Evolutionary conservation across 176 grass and related monocot genomes (phyloP).

Genomic region (Olyra latifolia): DNA sequence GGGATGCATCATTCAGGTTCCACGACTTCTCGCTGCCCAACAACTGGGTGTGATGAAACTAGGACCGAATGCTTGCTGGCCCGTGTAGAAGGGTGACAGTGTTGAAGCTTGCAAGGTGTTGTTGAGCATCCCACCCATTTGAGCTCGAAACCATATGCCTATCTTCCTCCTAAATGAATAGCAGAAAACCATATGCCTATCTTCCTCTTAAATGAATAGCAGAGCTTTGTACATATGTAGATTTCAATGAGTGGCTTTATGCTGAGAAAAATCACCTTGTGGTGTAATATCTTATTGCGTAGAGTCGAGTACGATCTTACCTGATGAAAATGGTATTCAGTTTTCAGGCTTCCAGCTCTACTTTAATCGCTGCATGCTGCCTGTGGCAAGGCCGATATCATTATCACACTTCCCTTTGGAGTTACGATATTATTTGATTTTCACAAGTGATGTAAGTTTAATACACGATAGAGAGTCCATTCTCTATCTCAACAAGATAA

Average conservation of each 20-base stretch:
- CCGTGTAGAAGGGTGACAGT: too few species aligned
- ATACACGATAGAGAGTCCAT: not conserved
- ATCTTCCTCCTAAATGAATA: not conserved
- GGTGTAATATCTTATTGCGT: not conserved
- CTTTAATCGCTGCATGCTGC: not conserved
- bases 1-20: constrained; percentile 78
- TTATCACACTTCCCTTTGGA: not conserved
- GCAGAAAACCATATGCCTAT: too few species aligned
- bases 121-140: not conserved
- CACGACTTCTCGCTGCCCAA: constrained; percentile 76
- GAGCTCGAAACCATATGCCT: not conserved
- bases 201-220: not conserved
- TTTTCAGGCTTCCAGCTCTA: not conserved
- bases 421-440: not conserved
- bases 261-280: not conserved
- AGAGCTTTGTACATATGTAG: constrained; percentile 26
- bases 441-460: constrained; percentile 18
- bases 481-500: not conserved
- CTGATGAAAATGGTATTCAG: not conserved
- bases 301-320: constrained; percentile 35
- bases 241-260: constrained; percentile 3
- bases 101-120: too few species aligned
- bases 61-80: not conserved
- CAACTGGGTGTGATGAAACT: constrained; percentile 76
- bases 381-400: not conserved